A percentile compares a stretch with the other conserved stretches of the same genome.
phyloP scores from a whole-genome alignment of 805 yeast species.

The Metschnikowia baotianmanensis region DNA sequence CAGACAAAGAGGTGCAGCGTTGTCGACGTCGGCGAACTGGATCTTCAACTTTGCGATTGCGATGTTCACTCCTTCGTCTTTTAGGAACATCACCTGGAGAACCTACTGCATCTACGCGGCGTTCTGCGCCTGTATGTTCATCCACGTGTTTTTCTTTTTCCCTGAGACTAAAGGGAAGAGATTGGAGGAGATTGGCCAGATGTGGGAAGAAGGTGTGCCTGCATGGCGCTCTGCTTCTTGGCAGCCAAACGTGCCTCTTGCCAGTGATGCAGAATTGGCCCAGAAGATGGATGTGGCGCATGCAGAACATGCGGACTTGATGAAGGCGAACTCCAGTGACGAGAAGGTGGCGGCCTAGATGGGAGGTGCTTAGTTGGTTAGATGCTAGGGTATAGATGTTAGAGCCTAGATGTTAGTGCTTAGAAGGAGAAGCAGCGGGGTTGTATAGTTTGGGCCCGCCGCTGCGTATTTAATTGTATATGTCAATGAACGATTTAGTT shows the following conservation, averaged over 20 bases:
- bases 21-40: conserved; percentile 72
- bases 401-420: too few species aligned
- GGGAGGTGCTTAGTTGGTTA: too few species aligned
- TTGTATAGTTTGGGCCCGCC: too few species aligned
- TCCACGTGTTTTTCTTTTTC: conserved; percentile 49
- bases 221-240: conserved; percentile 41
- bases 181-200: conserved; percentile 54
- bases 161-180: conserved; percentile 64
- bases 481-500: too few species aligned
- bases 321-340: conserved; percentile 11
- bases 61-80: conserved; percentile 61
- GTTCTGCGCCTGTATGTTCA: conserved; percentile 47
- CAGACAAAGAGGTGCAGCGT: conserved; percentile 67
- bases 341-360: conserved; percentile 11
- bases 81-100: conserved; percentile 56
- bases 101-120: conserved; percentile 56
- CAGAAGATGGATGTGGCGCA: conserved; percentile 35
- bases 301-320: conserved; percentile 26
- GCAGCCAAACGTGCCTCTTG: conserved; percentile 39
- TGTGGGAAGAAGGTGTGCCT: conserved; percentile 44
- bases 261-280: conserved; percentile 39
- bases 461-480: too few species aligned
- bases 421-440: too few species aligned
- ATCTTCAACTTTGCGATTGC: conserved; percentile 65
- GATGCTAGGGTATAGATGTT: too few species aligned